phyloP scores from a whole-genome alignment of 2,329 filamentous ascomycete genomes.

The Verticillium dahliae region DNA sequence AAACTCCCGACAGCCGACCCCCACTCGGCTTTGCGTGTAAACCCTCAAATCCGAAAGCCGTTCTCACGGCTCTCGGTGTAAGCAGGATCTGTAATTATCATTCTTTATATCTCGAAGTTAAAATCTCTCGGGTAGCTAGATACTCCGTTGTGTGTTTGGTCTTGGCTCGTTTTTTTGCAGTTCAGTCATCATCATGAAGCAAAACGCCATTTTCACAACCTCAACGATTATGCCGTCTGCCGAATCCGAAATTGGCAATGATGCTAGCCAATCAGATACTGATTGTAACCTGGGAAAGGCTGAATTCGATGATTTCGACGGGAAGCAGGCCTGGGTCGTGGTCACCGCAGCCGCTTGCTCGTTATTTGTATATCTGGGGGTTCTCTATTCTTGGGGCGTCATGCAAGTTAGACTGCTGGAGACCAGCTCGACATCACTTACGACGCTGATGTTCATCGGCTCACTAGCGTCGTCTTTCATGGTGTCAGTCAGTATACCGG shows the following conservation, averaged over 20 bases:
- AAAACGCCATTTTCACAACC: neutral
- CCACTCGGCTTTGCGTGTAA: neutral
- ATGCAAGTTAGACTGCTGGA: conserved; percentile 16
- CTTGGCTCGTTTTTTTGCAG: neutral
- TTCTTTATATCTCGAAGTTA: neutral
- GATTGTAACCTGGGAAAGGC: neutral
- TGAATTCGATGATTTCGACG: neutral
- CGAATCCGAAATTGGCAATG: neutral
- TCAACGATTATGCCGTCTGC: neutral
- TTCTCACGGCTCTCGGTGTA: neutral
- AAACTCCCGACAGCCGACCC: neutral
- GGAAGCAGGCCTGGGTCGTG: conserved; percentile 15
- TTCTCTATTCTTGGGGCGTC: conserved; percentile 21
- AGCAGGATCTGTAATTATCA: neutral
- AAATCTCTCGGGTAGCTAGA: neutral
- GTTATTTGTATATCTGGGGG: conserved; percentile 20
- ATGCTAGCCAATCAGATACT: neutral
- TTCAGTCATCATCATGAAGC: neutral
- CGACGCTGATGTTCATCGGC: conserved; percentile 19
- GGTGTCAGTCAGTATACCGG: conserved; percentile 17
- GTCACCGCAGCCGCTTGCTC: conserved; percentile 16
- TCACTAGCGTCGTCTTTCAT: conserved; percentile 20
- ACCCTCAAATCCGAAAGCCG: neutral
- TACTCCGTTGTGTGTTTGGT: neutral
- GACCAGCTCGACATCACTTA: conserved; percentile 14